phyloP scores from a whole-genome alignment of 768 basidiomycete genomes.

The Terana coerulea region DNA sequence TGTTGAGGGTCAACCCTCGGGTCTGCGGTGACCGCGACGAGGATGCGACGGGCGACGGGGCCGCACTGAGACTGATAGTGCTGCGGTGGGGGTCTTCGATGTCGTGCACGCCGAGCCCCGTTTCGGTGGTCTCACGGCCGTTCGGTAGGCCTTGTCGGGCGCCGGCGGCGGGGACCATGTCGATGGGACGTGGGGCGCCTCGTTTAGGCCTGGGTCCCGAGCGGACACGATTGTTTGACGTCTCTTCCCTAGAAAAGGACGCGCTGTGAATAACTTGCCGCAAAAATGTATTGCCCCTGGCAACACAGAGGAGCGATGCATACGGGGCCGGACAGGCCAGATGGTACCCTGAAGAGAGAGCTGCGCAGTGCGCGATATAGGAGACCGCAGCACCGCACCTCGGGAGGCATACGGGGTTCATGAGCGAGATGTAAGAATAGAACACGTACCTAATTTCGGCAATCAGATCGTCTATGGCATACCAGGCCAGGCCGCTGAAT shows the following conservation, averaged over 20 bases:
- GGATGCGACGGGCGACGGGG: neutral
- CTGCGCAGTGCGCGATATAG: too few species aligned
- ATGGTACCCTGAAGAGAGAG: too few species aligned
- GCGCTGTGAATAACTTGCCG: neutral
- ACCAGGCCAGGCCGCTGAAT: conserved; percentile 70
- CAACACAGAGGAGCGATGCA: neutral
- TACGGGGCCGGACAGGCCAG: too few species aligned
- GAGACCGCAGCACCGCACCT: neutral
- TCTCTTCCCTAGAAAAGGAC: conserved; percentile 52
- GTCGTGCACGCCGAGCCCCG: conserved; percentile 42
- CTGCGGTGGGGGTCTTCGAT: conserved; percentile 28
- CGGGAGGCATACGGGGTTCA: neutral
- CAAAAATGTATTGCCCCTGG: neutral
- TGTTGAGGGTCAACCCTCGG: neutral
- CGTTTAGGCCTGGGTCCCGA: conserved; percentile 42
- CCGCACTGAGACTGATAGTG: conserved; percentile 11
- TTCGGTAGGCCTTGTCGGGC: conserved; percentile 60
- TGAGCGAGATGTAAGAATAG: conserved; percentile 3
- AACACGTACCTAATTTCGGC: conserved; percentile 70
- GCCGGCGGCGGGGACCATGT: conserved; percentile 69
- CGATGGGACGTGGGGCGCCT: conserved; percentile 59
- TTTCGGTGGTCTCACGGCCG: conserved; percentile 58
- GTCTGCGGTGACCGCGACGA: conserved; percentile 1
- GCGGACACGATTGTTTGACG: conserved; percentile 81
- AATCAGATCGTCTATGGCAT: conserved; percentile 71